Evolutionary conservation across 2,329 filamentous ascomycete species (phyloP).

Genomic region (Colletotrichum sp.): DNA sequence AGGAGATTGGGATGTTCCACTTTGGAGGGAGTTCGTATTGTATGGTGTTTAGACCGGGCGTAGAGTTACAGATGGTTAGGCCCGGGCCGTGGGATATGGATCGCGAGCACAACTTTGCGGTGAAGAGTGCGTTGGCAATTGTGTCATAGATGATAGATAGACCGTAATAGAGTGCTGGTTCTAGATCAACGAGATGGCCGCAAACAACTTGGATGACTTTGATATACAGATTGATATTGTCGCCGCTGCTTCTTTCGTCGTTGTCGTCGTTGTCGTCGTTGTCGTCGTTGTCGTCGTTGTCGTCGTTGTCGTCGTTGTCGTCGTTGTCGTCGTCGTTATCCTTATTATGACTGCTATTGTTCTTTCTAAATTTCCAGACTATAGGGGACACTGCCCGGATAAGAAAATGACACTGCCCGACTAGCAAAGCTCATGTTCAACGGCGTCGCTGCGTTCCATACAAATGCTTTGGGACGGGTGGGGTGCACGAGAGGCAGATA

Average conservation of each 20-base stretch:
- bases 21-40: conserved; percentile 78
- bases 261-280: too few species aligned
- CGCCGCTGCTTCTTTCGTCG: too few species aligned
- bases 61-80: conserved; percentile 41
- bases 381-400: too few species aligned
- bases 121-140: neutral
- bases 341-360: too few species aligned
- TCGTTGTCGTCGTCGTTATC: too few species aligned
- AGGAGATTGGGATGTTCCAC: conserved; percentile 80
- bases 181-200: too few species aligned
- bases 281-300: too few species aligned
- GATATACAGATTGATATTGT: too few species aligned
- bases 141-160: neutral
- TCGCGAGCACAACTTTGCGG: neutral
- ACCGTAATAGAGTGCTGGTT: too few species aligned
- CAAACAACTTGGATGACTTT: accelerated
- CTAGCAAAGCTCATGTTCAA: neutral
- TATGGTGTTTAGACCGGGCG: conserved; percentile 66
- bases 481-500: neutral
- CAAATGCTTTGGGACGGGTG: neutral
- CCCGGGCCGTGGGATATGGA: neutral
- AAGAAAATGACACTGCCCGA: too few species aligned
- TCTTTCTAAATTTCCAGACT: too few species aligned
- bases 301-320: too few species aligned
- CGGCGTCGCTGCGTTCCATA: neutral